phyloP scores from a whole-genome alignment of 2,329 filamentous ascomycete genomes.

The Penicillium sp. region DNA sequence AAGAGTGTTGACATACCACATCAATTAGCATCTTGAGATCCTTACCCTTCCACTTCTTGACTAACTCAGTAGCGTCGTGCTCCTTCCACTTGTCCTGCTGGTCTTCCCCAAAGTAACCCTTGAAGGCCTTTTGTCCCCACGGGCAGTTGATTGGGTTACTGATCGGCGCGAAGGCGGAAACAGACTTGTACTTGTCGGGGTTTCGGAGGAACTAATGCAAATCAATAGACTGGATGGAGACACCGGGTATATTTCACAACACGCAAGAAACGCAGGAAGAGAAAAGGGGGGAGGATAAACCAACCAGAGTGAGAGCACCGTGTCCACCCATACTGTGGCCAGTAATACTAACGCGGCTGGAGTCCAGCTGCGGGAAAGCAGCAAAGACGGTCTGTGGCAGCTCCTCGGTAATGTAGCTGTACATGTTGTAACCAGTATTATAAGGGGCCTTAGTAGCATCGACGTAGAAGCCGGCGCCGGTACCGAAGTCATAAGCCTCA shows the following conservation, averaged over 20 bases:
- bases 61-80: slow-evolving; percentile 88
- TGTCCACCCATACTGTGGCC: slow-evolving; percentile 98
- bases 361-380: slow-evolving; percentile 70
- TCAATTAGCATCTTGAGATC: slow-evolving; percentile 78
- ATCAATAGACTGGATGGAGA: neutral
- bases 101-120: slow-evolving; percentile 80
- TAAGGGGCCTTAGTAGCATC: slow-evolving; percentile 77
- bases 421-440: slow-evolving; percentile 82
- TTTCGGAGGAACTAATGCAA: slow-evolving; percentile 75
- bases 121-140: slow-evolving; percentile 95
- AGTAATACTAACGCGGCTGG: slow-evolving; percentile 70
- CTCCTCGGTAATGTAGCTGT: slow-evolving; percentile 85
- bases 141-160: slow-evolving; percentile 79
- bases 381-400: slow-evolving; percentile 74
- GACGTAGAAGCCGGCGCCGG: slow-evolving; percentile 90
- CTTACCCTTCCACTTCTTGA: slow-evolving; percentile 65
- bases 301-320: slow-evolving; percentile 77
- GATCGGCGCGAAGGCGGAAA: slow-evolving; percentile 88
- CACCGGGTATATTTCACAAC: neutral
- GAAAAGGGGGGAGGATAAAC: slow-evolving; percentile 7
- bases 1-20: slow-evolving; percentile 61
- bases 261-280: neutral
- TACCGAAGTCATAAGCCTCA: slow-evolving; percentile 87
- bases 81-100: slow-evolving; percentile 71
- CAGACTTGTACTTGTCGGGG: slow-evolving; percentile 82